A percentile compares a stretch with the other conserved stretches of the same genome.
These are phyloP conservation scores for Aspergillus pseudoterreus DNA, from an alignment of 2,329 filamentous ascomycete genomes.

Conservation along the genomic window DNA sequence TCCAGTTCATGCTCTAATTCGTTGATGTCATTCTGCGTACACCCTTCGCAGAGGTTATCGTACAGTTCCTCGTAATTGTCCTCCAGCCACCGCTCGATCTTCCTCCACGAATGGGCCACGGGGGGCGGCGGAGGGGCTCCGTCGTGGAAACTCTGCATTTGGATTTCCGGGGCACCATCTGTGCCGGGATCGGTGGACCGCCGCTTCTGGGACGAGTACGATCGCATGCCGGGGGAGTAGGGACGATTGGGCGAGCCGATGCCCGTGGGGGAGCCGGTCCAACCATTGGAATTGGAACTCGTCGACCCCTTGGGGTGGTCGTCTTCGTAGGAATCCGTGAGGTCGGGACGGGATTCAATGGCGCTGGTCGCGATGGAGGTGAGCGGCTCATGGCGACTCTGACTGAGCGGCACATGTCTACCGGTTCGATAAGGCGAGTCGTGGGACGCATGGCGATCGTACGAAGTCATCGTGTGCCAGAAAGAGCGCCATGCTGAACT, in stretches of 20 bases:
- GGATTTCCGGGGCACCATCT: constrained; percentile 79
- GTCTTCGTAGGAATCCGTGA: constrained; percentile 74
- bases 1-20: constrained; percentile 95
- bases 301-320: constrained; percentile 58
- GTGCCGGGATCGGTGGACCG: constrained; percentile 58
- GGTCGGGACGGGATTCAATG: constrained; percentile 80
- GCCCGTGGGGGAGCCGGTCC: constrained; percentile 54
- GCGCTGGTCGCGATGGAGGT: constrained; percentile 83
- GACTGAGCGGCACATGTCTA: constrained; percentile 81
- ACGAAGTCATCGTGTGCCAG: constrained; percentile 86
- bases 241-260: constrained; percentile 61
- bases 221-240: constrained; percentile 87
- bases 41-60: constrained; percentile 89
- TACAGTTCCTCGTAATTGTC: constrained; percentile 92
- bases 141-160: constrained; percentile 93
- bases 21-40: constrained; percentile 91
- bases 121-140: constrained; percentile 87
- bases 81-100: constrained; percentile 91
- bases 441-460: constrained; percentile 81
- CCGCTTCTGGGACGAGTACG: constrained; percentile 64
- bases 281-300: constrained; percentile 57
- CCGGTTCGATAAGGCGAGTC: constrained; percentile 92
- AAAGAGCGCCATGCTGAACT: constrained; percentile 77
- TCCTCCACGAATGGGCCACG: constrained; percentile 83
- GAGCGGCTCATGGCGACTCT: constrained; percentile 75